These are phyloP conservation scores for Tolypocladium amazonense DNA, from an alignment of 2,329 filamentous ascomycete species.

Conservation along the genomic window DNA sequence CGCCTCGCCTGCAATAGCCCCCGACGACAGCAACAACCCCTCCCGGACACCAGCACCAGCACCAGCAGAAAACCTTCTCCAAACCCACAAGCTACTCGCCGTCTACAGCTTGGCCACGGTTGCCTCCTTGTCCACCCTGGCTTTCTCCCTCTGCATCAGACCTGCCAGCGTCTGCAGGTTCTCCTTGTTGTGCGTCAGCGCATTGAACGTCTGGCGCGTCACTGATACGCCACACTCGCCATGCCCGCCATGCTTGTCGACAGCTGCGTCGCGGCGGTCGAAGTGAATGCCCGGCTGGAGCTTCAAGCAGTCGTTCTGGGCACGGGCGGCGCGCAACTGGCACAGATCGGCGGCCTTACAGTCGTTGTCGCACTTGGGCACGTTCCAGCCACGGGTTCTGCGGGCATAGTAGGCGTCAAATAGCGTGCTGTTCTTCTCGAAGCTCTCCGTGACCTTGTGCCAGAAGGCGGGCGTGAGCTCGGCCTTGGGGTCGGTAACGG, in stretches of 20 bases:
- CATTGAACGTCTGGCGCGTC: slow-evolving; percentile 12
- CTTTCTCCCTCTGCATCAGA: slow-evolving; percentile 4
- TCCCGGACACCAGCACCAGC: not conserved
- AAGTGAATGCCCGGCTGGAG: slow-evolving; percentile 23
- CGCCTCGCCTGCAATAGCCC: not conserved
- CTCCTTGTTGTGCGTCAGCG: slow-evolving; percentile 14
- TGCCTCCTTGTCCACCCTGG: not conserved
- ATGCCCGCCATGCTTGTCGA: slow-evolving; percentile 9
- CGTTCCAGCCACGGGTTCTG: slow-evolving; percentile 35
- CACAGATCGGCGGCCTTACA: slow-evolving; percentile 39
- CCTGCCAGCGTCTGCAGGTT: slow-evolving; percentile 13
- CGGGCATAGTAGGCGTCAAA: slow-evolving; percentile 38
- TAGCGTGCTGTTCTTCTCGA: slow-evolving; percentile 31
- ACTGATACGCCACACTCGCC: slow-evolving; percentile 20
- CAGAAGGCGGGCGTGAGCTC: slow-evolving; percentile 48
- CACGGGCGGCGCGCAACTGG: slow-evolving; percentile 37
- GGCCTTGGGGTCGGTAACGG: slow-evolving; percentile 22
- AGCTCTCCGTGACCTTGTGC: slow-evolving; percentile 42
- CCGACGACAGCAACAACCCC: not conserved
- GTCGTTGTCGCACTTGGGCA: slow-evolving; percentile 26
- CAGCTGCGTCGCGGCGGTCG: slow-evolving; percentile 14
- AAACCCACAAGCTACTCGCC: not conserved
- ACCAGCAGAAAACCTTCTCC: not conserved
- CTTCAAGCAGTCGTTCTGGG: slow-evolving; percentile 39
- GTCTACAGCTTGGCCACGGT: not conserved